A percentile compares a stretch with the other conserved stretches of the same genome.
Evolutionary conservation across 169 alveolate species (phyloP).

Genomic region (Babesia bigemina): DNA sequence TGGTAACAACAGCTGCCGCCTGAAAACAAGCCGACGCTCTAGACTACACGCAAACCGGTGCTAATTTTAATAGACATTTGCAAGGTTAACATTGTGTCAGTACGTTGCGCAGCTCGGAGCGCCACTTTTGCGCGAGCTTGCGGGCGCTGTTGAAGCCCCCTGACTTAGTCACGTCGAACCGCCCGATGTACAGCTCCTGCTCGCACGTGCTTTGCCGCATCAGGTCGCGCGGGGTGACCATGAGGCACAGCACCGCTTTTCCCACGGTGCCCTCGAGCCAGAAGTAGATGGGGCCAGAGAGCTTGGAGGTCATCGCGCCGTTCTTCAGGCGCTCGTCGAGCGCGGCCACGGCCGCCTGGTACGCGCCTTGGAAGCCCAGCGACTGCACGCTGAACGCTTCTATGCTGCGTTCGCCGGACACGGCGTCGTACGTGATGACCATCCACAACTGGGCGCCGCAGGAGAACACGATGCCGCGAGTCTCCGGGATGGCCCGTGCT

Average conservation of each 20-base stretch:
- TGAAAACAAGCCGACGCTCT: too few relatives aligned
- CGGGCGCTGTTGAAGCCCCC: constrained; percentile 60
- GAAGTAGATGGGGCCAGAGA: constrained; percentile 62
- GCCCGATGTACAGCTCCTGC: constrained; percentile 47
- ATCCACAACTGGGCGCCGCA: constrained; percentile 65
- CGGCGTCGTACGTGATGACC: constrained; percentile 38
- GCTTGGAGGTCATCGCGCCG: constrained; percentile 42
- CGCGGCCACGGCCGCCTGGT: constrained; percentile 40
- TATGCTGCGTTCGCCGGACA: constrained; percentile 22
- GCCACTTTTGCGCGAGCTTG: constrained; percentile 61
- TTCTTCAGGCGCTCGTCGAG: constrained; percentile 36
- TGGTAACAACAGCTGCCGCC: too few relatives aligned
- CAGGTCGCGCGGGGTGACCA: constrained; percentile 46
- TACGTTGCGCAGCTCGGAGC: constrained; percentile 30
- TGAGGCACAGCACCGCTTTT: constrained; percentile 25
- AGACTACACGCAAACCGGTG: too few relatives aligned
- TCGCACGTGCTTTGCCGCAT: constrained; percentile 33
- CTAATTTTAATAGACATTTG: too few relatives aligned
- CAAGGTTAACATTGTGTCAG: background rate
- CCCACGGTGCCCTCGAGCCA: constrained; percentile 43
- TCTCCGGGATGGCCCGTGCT: constrained; percentile 45
- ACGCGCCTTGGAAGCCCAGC: constrained; percentile 52
- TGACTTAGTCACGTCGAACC: constrained; percentile 42
- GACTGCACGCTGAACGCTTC: constrained; percentile 35
- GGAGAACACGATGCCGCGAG: constrained; percentile 57